A percentile compares a stretch with the other conserved stretches of the same genome.
Evolutionary conservation across 2,329 filamentous ascomycete genomes (phyloP).

Genomic region (Ilyonectria mors-panacis): DNA sequence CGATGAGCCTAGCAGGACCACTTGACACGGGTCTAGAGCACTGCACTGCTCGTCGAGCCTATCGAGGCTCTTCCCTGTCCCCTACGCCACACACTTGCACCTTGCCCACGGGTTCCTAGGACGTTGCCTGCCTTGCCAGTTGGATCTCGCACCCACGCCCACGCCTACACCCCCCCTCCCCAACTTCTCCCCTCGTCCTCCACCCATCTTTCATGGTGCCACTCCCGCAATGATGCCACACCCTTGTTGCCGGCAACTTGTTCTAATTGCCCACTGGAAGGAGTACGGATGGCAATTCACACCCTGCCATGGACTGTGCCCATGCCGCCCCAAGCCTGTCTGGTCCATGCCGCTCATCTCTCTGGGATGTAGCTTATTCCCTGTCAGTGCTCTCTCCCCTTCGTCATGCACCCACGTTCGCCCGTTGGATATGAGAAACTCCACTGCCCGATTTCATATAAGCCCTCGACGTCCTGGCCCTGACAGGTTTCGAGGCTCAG

Average conservation of each 20-base stretch:
- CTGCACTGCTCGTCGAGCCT: constrained; percentile 42
- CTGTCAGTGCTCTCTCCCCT: constrained; percentile 46
- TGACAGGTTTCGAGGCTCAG: constrained; percentile 49
- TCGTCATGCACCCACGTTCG: constrained; percentile 47
- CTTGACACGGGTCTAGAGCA: constrained; percentile 39
- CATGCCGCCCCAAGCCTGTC: constrained; percentile 30
- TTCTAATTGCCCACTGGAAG: constrained; percentile 46
- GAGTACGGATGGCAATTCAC: constrained; percentile 42
- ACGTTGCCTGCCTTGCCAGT: constrained; percentile 37
- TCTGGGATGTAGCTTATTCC: constrained; percentile 46
- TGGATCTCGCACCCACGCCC: constrained; percentile 37
- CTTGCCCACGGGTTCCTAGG: constrained; percentile 45
- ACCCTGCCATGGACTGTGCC: constrained; percentile 46
- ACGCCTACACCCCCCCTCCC: constrained; percentile 29
- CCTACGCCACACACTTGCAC: constrained; percentile 51
- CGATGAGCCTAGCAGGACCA: constrained; percentile 46
- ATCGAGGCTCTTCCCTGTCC: constrained; percentile 51
- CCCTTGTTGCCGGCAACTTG: constrained; percentile 42
- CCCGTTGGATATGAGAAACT: constrained; percentile 41
- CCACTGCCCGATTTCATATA: constrained; percentile 51
- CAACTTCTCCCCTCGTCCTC: constrained; percentile 25
- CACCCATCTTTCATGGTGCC: constrained; percentile 45
- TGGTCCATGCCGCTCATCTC: constrained; percentile 47
- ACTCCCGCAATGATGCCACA: constrained; percentile 45
- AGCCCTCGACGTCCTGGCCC: constrained; percentile 49